These are phyloP conservation scores for Cunninghamia lanceolata DNA, from an alignment of 75 land plant genomes.

Conservation along the genomic window DNA sequence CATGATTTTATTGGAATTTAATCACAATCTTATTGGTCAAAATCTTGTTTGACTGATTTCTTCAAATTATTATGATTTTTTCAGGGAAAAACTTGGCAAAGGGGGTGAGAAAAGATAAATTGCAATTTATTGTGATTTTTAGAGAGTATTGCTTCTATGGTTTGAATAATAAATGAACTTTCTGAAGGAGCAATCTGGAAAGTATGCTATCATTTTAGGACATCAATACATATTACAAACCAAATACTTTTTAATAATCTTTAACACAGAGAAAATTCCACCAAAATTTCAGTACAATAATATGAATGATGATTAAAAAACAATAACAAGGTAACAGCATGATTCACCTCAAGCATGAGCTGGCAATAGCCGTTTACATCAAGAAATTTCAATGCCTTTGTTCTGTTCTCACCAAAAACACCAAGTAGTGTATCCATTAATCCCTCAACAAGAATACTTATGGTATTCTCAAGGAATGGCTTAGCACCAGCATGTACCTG, in stretches of 20 bases:
- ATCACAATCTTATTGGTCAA: too few species aligned
- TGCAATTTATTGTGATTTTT: too few species aligned
- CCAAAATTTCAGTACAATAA: not conserved
- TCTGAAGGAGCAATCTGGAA: not conserved
- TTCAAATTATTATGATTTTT: too few species aligned
- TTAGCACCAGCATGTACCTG: constrained; percentile 93
- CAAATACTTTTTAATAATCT: not conserved
- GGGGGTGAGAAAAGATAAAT: too few species aligned
- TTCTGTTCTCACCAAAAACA: constrained; percentile 61
- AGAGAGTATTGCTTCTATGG: too few species aligned
- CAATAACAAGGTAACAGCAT: not conserved
- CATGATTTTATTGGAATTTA: too few species aligned
- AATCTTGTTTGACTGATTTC: too few species aligned
- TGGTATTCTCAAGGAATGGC: constrained; percentile 77
- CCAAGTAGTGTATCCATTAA: constrained; percentile 79
- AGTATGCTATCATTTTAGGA: not conserved
- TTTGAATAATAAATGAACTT: not conserved
- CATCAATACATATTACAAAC: not conserved
- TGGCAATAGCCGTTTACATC: constrained; percentile 94
- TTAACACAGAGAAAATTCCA: too few species aligned
- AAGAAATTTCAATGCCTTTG: constrained; percentile 58
- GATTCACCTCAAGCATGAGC: constrained; percentile 91
- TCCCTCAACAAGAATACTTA: constrained; percentile 82
- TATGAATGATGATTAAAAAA: not conserved
- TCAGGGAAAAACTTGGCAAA: too few species aligned